A percentile compares a stretch with the other conserved stretches of the same genome.
Conservation (phyloP, 2,329 filamentous ascomycete genomes). For the Aureobasidium sp. region DNA sequence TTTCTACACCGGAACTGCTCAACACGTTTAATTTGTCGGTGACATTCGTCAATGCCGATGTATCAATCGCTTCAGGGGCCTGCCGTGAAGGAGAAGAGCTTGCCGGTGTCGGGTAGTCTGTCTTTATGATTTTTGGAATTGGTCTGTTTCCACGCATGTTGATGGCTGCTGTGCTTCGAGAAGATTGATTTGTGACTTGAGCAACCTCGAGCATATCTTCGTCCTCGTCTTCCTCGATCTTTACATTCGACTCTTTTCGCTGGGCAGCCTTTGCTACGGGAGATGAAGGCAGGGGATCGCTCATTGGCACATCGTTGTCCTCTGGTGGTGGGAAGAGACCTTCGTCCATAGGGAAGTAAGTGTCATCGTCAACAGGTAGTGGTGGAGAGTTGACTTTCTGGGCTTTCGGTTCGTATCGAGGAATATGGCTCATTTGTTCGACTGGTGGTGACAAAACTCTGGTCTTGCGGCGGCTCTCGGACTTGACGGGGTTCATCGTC, state of each 20-base stretch:
- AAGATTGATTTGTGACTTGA: constrained; percentile 58
- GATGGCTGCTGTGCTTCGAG: constrained; percentile 62
- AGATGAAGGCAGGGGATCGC: constrained; percentile 77
- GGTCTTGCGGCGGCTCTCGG: constrained; percentile 68
- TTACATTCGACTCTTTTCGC: constrained; percentile 49
- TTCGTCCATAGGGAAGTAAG: constrained; percentile 22
- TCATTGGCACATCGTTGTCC: constrained; percentile 73
- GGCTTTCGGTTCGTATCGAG: constrained; percentile 21
- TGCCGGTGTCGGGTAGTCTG: constrained; percentile 60
- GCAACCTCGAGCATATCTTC: constrained; percentile 80
- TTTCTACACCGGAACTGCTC: constrained; percentile 61
- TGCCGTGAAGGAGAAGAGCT: constrained; percentile 69
- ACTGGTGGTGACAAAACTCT: constrained; percentile 72
- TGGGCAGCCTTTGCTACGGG: constrained; percentile 45
- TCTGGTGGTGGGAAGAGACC: constrained; percentile 46
- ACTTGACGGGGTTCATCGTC: constrained; percentile 58
- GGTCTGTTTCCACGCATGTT: constrained; percentile 79
- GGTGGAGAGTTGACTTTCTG: constrained; percentile 2
- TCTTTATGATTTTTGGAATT: constrained; percentile 65
- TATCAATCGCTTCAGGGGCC: constrained; percentile 53
- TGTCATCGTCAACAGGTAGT: constrained; percentile 17
- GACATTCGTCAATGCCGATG: constrained; percentile 81
- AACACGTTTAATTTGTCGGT: constrained; percentile 80
- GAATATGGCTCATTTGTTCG: constrained; percentile 39
- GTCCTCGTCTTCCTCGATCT: constrained; percentile 63